These are phyloP conservation scores for Xylaria venustula DNA, from an alignment of 495 filamentous ascomycete species.

Conservation along the genomic window DNA sequence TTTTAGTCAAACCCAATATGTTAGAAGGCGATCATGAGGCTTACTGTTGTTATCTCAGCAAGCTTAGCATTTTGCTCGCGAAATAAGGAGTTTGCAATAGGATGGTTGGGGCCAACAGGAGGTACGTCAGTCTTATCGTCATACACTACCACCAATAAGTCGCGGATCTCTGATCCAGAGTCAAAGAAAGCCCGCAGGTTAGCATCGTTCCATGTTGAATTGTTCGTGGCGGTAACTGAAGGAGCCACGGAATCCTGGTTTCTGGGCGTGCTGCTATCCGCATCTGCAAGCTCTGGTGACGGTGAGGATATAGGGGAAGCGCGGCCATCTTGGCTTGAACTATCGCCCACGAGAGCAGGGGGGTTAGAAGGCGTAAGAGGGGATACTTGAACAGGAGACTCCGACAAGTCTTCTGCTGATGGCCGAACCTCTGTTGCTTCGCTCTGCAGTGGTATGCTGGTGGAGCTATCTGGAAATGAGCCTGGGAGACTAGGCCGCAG, in stretches of 20 bases:
- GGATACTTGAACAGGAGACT: conserved; percentile 76
- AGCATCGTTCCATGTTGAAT: conserved; percentile 76
- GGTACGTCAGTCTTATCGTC: conserved; percentile 83
- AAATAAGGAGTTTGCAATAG: conserved; percentile 76
- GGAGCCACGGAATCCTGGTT: conserved; percentile 45
- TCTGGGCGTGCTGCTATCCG: conserved; percentile 36
- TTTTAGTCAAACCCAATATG: conserved; percentile 18
- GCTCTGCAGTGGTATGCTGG: conserved; percentile 23
- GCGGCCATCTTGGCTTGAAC: conserved; percentile 61
- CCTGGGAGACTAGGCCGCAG: conserved; percentile 26
- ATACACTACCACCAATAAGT: conserved; percentile 86
- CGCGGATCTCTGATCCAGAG: conserved; percentile 84
- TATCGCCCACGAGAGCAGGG: conserved; percentile 63
- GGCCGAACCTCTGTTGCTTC: conserved; percentile 26
- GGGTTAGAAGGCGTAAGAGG: conserved; percentile 51
- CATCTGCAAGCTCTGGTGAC: conserved; percentile 64
- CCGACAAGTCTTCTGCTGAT: conserved; percentile 56
- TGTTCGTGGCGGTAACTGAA: conserved; percentile 40
- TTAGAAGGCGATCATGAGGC: conserved; percentile 20
- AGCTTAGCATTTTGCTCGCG: conserved; percentile 78
- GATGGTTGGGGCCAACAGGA: conserved; percentile 76
- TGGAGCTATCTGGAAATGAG: conserved; percentile 40
- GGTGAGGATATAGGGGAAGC: conserved; percentile 65
- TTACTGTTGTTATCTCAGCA: conserved; percentile 74
- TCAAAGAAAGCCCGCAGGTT: conserved; percentile 86